These are phyloP conservation scores for Populus hybrid DNA, from an alignment of 441 rosid genomes.

Conservation along the genomic window DNA sequence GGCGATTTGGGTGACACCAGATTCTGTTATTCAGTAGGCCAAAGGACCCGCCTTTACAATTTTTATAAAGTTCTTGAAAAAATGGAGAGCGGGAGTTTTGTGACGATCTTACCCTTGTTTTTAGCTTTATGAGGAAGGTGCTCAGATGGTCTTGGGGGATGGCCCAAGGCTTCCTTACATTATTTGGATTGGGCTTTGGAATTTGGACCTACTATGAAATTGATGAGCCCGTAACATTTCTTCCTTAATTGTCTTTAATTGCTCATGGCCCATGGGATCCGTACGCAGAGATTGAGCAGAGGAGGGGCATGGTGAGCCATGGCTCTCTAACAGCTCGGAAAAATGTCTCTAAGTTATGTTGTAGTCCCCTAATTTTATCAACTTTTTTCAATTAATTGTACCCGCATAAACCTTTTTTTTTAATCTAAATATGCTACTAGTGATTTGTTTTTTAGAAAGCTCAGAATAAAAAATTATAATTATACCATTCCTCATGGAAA, in stretches of 20 bases:
- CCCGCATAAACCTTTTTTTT: too few relatives aligned
- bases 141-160: neutral
- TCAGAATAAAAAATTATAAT: too few relatives aligned
- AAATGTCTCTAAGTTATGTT: neutral
- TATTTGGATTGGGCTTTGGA: neutral
- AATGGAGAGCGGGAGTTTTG: neutral
- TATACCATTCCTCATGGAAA: too few relatives aligned
- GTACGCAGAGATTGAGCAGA: neutral
- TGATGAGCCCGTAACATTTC: neutral
- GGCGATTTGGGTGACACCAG: neutral
- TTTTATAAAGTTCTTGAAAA: slow-evolving; percentile 16
- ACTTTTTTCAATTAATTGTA: too few relatives aligned
- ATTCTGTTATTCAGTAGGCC: slow-evolving; percentile 30
- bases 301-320: neutral
- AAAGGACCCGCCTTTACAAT: slow-evolving; percentile 22
- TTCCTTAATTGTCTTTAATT: neutral
- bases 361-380: too few relatives aligned
- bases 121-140: neutral
- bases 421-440: too few relatives aligned
- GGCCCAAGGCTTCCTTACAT: neutral
- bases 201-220: neutral
- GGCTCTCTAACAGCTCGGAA: neutral
- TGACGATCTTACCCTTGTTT: slow-evolving; percentile 18
- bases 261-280: neutral
- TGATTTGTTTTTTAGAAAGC: too few relatives aligned